Evolutionary conservation across 139 green algal genomes (phyloP).

Genomic region (Klebsormidium nitens): DNA sequence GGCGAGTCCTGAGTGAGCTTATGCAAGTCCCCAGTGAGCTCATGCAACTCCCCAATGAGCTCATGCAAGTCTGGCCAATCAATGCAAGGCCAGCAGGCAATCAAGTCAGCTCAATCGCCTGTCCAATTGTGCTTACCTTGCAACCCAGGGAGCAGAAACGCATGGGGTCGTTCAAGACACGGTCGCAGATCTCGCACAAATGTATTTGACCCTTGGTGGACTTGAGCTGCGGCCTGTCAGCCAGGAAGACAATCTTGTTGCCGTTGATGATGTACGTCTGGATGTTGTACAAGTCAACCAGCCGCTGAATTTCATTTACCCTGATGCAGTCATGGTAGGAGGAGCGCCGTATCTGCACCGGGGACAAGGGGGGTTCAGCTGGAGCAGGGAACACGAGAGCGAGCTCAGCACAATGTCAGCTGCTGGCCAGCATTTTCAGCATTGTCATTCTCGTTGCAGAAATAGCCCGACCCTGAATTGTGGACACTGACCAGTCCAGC

Average conservation of each 20-base stretch:
- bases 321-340: slow-evolving; percentile 75
- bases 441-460: too few species aligned
- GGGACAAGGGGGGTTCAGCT: too few species aligned
- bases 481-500: neutral
- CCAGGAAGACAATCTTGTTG: slow-evolving; percentile 65
- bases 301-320: slow-evolving; percentile 49
- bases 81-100: too few species aligned
- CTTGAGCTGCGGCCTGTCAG: slow-evolving; percentile 52
- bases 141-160: neutral
- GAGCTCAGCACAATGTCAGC: too few species aligned
- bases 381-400: too few species aligned
- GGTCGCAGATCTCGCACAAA: neutral
- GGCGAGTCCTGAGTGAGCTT: too few species aligned
- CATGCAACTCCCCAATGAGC: too few species aligned
- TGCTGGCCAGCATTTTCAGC: too few species aligned
- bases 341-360: slow-evolving; percentile 22
- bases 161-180: neutral
- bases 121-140: too few species aligned
- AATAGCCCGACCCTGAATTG: neutral
- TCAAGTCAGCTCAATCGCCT: too few species aligned
- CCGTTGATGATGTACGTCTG: slow-evolving; percentile 79
- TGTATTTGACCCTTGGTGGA: neutral
- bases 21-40: too few species aligned
- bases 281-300: slow-evolving; percentile 51
- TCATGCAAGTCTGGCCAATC: too few species aligned